These are phyloP conservation scores for Penicillium lividum DNA, from an alignment of 495 filamentous ascomycete species.

Conservation along the genomic window DNA sequence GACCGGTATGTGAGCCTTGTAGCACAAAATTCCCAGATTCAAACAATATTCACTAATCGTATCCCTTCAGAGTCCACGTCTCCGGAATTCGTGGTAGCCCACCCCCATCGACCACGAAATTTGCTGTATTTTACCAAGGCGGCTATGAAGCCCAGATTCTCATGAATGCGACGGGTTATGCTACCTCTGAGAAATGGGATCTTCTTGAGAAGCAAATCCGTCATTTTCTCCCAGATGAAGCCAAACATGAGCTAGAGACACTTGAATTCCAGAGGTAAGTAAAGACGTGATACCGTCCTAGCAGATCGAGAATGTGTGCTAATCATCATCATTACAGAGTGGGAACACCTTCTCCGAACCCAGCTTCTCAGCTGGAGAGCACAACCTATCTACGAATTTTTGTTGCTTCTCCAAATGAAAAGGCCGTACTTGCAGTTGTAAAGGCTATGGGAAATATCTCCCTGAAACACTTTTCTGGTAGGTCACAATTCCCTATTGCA, in stretches of 20 bases:
- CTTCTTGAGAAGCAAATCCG: slow-evolving; percentile 37
- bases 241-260: slow-evolving; percentile 23
- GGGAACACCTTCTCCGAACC: slow-evolving; percentile 26
- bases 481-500: neutral
- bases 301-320: neutral
- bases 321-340: slow-evolving; percentile 19
- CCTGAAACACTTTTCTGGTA: slow-evolving; percentile 38
- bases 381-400: slow-evolving; percentile 39
- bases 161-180: slow-evolving; percentile 45
- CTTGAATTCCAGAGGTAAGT: slow-evolving; percentile 33
- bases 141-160: slow-evolving; percentile 48
- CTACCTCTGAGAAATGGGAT: slow-evolving; percentile 42
- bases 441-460: slow-evolving; percentile 26
- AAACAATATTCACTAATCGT: neutral
- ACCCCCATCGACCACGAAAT: slow-evolving; percentile 57
- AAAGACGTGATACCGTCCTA: neutral
- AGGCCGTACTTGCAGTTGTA: slow-evolving; percentile 18
- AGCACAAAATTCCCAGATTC: neutral
- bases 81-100: slow-evolving; percentile 43
- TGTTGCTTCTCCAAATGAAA: slow-evolving; percentile 14
- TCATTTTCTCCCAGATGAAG: slow-evolving; percentile 20
- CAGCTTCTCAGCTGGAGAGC: slow-evolving; percentile 23
- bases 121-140: slow-evolving; percentile 49
- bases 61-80: slow-evolving; percentile 36
- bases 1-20: slow-evolving; percentile 27